A percentile compares a stretch with the other conserved stretches of the same genome.
phyloP scores from a whole-genome alignment of 805 yeast genomes.

The Cyberlindnera veronae region DNA sequence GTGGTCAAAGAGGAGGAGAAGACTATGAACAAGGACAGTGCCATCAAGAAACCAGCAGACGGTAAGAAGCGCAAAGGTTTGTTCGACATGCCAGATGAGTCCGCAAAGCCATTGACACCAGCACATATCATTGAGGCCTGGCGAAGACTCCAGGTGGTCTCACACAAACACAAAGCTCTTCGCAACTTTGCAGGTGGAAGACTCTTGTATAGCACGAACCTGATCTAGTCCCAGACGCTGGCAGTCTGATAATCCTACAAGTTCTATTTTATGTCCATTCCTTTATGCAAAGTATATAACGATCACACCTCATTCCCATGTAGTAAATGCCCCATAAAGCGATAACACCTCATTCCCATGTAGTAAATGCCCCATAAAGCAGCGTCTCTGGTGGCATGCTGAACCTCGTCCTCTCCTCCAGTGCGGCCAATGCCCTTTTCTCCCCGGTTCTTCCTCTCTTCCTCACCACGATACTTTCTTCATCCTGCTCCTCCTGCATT shows the following conservation, averaged over 20 bases:
- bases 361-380: constrained; percentile 3
- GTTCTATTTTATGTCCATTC: too few relatives aligned
- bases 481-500: constrained; percentile 4
- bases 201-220: constrained; percentile 31
- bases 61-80: constrained; percentile 51
- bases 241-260: too few relatives aligned
- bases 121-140: constrained; percentile 87
- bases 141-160: constrained; percentile 64
- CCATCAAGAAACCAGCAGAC: constrained; percentile 27
- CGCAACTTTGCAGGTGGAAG: constrained; percentile 62
- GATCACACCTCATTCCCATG: neutral
- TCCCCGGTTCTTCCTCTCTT: constrained; percentile 1
- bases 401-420: constrained; percentile 4
- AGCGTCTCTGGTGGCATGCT: constrained; percentile 2
- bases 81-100: constrained; percentile 87
- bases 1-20: constrained; percentile 71
- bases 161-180: constrained; percentile 57
- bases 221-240: constrained; percentile 27
- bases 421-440: neutral
- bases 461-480: neutral
- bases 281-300: too few relatives aligned
- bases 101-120: constrained; percentile 71
- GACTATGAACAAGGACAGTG: constrained; percentile 33
- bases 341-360: neutral
- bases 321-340: neutral